Conservation (phyloP, 1,284 basidiomycete genomes). For the Heterobasidion occidentale region DNA sequence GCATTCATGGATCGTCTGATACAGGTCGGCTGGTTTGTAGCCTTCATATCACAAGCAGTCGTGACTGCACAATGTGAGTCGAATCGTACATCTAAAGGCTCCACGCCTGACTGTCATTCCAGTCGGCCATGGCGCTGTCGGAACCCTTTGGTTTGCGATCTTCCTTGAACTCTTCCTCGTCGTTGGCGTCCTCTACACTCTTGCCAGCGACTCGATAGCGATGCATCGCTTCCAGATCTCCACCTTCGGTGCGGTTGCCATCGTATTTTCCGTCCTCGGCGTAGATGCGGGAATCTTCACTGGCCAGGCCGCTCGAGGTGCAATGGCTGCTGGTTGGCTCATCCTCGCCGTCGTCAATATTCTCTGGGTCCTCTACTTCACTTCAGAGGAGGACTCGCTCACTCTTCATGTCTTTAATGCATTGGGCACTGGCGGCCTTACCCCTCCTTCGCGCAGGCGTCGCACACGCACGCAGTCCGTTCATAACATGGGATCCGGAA, state of each 20-base stretch:
- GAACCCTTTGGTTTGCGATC: constrained; percentile 87
- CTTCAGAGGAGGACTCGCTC: constrained; percentile 90
- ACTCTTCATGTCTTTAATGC: constrained; percentile 79
- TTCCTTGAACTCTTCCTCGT: constrained; percentile 83
- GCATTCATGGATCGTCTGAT: not conserved
- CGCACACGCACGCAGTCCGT: constrained; percentile 50
- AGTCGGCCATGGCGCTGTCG: constrained; percentile 45
- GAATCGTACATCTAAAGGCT: not conserved
- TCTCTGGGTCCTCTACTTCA: constrained; percentile 94
- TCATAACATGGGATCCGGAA: constrained; percentile 51
- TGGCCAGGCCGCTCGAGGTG: constrained; percentile 48
- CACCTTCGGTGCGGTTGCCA: constrained; percentile 77
- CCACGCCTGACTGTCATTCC: constrained; percentile 8
- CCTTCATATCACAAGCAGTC: constrained; percentile 80
- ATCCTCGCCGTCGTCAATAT: constrained; percentile 87
- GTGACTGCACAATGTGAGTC: constrained; percentile 59
- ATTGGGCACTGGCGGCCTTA: constrained; percentile 80
- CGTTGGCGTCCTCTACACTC: constrained; percentile 71
- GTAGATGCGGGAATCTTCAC: constrained; percentile 63
- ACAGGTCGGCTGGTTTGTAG: constrained; percentile 86
- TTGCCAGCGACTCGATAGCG: constrained; percentile 78
- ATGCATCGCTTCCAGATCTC: constrained; percentile 87
- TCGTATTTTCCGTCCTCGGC: constrained; percentile 83
- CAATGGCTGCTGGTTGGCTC: constrained; percentile 91
- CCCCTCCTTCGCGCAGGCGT: constrained; percentile 67